Percentiles rank a stretch among this genome's conserved stretches.
phyloP scores from a whole-genome alignment of 2,329 filamentous ascomycete genomes.

The Aspergillus uvarum region DNA sequence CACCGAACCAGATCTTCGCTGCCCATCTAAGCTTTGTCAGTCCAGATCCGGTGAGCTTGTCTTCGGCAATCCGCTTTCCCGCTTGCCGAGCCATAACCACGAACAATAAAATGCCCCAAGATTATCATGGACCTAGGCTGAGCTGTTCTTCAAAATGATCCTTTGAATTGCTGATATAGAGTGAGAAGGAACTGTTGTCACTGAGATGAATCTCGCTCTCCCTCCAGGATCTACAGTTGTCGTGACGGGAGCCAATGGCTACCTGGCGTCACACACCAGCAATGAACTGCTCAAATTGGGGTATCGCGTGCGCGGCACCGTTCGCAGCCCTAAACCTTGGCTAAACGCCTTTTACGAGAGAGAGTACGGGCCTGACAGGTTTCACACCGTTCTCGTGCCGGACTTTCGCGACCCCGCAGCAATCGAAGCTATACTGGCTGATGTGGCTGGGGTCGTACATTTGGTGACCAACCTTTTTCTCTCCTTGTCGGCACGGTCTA shows the following conservation, averaged over 20 bases:
- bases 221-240: constrained; percentile 32
- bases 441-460: no score
- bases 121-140: no score
- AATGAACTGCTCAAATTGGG: constrained; percentile 42
- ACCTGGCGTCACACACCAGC: constrained; percentile 43
- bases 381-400: not conserved
- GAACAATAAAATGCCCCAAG: no score
- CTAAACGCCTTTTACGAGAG: constrained; percentile 27
- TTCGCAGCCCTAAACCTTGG: constrained; percentile 39
- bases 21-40: no score
- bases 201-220: constrained; percentile 1
- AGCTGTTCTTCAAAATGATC: no score
- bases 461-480: no score
- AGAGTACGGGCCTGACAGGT: constrained; percentile 10
- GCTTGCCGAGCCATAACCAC: no score
- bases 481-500: no score
- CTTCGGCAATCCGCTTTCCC: no score
- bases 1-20: no score
- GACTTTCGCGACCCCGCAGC: not conserved
- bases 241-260: constrained; percentile 49
- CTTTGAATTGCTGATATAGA: no score
- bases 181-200: accelerated
- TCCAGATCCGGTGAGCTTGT: no score
- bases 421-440: not conserved
- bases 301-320: constrained; percentile 46